Evolutionary conservation across 2,329 filamentous ascomycete species (phyloP), one percentile per base, ranked within the genome.

Genomic region (Aspergillus aculeatinus): DNA sequence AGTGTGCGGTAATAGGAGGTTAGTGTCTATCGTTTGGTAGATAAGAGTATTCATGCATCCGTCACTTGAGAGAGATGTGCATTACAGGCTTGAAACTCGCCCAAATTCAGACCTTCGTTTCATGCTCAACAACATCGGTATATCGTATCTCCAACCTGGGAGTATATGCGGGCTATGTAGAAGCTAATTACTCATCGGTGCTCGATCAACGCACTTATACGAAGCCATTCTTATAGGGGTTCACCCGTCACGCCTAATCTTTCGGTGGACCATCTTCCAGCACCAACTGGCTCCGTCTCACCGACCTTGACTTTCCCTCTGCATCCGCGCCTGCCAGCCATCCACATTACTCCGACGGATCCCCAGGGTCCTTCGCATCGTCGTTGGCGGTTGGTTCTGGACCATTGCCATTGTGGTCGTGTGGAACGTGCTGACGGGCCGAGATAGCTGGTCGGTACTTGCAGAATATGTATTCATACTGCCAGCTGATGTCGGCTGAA

Each of bases 281-380:
- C 39, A 19, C 14, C 16, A 19, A 7, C 2, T 9, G 39, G 16
- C 39, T 5, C 5, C 16, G 16, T 5, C 39, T 44, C 39, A 52
- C 54, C 48, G 48, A 51, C 64, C 64, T 62, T 70, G 66, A 57
- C 61, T 61, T 54, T 65, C 70, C 65, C 67, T 67, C 60, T 74
- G 75, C 73, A 75, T 74, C 62, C 73, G 68, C 21, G 73, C 73
- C 58, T 75, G 73, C 78, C 78, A 80, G 50, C 77, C 76, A 47
- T 72, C 77, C 73, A 79, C 16, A 44, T 44, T 75, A 53, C 71
- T 77, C 54, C 77, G 72, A 48, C 78, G 73, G 55, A 80, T 72
- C 29, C 78, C 78, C 58, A 79, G 62, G 19, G 77, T 79, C 66
- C 73, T 76, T 56, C 72, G 73, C 57, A 65, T 67, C 42, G 64